A percentile compares a stretch with the other conserved stretches of the same genome.
These are phyloP conservation scores for Sphagnum magellanicum DNA, from an alignment of 228 moss, liverwort and hornwort genomes.

Conservation along the genomic window DNA sequence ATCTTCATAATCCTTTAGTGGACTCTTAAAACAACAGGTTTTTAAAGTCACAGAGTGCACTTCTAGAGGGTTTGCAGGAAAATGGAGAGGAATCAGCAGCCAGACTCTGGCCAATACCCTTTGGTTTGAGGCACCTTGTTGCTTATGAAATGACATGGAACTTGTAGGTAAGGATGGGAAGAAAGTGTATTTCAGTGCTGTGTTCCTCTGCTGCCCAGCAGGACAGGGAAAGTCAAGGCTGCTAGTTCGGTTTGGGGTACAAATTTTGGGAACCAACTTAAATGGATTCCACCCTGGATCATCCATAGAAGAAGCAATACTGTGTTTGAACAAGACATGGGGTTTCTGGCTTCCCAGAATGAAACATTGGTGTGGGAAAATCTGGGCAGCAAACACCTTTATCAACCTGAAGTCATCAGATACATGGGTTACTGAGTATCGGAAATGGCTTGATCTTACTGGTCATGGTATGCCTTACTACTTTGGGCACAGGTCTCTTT, in stretches of 20 bases:
- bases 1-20: not conserved
- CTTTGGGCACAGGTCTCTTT: constrained; percentile 22
- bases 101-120: not conserved
- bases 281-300: constrained; percentile 17
- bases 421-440: constrained; percentile 25
- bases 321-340: constrained; percentile 44
- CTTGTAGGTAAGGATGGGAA: constrained; percentile 13
- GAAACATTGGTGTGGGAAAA: constrained; percentile 16
- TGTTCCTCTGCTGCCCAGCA: constrained; percentile 22
- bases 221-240: constrained; percentile 39
- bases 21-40: not conserved
- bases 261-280: not conserved
- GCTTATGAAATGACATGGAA: constrained; percentile 10
- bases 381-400: constrained; percentile 27
- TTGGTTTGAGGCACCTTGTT: constrained; percentile 25
- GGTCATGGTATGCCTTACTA: constrained; percentile 47
- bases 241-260: constrained; percentile 24
- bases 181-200: constrained; percentile 5
- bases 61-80: constrained; percentile 25
- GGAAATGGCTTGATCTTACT: constrained; percentile 39
- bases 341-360: constrained; percentile 35
- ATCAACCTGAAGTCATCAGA: constrained; percentile 33
- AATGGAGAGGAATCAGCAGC: constrained; percentile 5
- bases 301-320: constrained; percentile 9
- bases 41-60: constrained; percentile 27